Evolutionary conservation across 768 basidiomycete species (phyloP).

Genomic region (Mycena vitilis): DNA sequence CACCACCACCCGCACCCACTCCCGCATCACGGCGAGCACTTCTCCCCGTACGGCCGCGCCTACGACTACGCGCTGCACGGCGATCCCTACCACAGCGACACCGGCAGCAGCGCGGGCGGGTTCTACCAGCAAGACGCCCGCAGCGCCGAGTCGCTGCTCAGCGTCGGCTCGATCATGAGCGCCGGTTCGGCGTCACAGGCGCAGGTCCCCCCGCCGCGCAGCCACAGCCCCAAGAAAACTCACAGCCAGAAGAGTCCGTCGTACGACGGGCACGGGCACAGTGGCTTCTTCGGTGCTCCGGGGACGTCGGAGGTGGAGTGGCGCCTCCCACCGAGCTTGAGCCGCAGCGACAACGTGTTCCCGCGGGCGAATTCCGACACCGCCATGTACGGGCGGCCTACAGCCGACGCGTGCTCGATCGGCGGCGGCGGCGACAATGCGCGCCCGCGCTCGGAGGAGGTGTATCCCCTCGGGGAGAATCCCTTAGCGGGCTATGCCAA

Average conservation of each 20-base stretch:
- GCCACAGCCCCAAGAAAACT: slow-evolving; percentile 7
- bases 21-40: slow-evolving; percentile 48
- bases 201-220: slow-evolving; percentile 9
- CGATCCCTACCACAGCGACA: neutral
- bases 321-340: slow-evolving; percentile 29
- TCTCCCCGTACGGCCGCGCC: slow-evolving; percentile 77
- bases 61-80: slow-evolving; percentile 57
- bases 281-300: slow-evolving; percentile 8
- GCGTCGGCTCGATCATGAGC: slow-evolving; percentile 32
- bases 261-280: slow-evolving; percentile 18
- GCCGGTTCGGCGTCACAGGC: neutral
- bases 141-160: slow-evolving; percentile 38
- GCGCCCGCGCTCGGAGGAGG: slow-evolving; percentile 9
- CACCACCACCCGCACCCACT: slow-evolving; percentile 10
- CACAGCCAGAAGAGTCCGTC: slow-evolving; percentile 25
- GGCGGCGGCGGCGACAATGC: neutral
- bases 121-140: slow-evolving; percentile 41
- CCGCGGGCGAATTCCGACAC: slow-evolving; percentile 7
- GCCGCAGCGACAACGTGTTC: neutral
- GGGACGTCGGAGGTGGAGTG: slow-evolving; percentile 15
- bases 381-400: no score
- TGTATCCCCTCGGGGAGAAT: neutral
- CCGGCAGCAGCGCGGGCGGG: slow-evolving; percentile 12
- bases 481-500: no score
- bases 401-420: no score